These are phyloP conservation scores for Arthrinium puccinioides DNA, from an alignment of 2,329 filamentous ascomycete species.

Conservation along the genomic window DNA sequence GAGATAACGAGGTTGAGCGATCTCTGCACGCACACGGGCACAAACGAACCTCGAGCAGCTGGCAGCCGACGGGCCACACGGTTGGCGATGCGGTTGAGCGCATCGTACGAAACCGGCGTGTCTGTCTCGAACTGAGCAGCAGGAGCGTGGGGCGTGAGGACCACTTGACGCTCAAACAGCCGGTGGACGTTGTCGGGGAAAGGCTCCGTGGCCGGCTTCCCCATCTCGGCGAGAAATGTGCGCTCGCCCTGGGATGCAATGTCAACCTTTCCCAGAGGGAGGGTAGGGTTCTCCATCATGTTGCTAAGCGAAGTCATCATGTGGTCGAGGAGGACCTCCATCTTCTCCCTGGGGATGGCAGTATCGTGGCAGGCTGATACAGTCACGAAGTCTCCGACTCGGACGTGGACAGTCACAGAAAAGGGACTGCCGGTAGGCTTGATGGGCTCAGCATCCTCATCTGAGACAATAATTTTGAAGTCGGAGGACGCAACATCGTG, in stretches of 20 bases:
- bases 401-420: background rate
- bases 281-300: constrained; percentile 2
- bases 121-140: constrained; percentile 5
- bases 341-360: background rate
- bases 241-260: constrained; percentile 2
- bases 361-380: constrained; percentile 4
- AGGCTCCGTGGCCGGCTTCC: constrained; percentile 3
- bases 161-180: constrained; percentile 3
- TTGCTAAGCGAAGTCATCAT: constrained; percentile 1
- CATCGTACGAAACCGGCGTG: background rate
- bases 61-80: constrained; percentile 4
- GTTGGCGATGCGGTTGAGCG: constrained; percentile 4
- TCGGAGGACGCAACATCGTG: background rate
- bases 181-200: constrained; percentile 3
- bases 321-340: constrained; percentile 3
- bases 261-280: constrained; percentile 2
- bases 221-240: constrained; percentile 2
- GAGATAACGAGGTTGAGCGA: constrained; percentile 4
- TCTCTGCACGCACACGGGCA: constrained; percentile 5
- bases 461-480: constrained; percentile 3
- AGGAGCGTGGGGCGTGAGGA: background rate
- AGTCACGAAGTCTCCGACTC: background rate
- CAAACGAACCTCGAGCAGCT: constrained; percentile 1
- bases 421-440: background rate
- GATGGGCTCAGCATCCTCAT: background rate